phyloP scores from a whole-genome alignment of 2,329 filamentous ascomycete species.

The Colletotrichum camelliae region DNA sequence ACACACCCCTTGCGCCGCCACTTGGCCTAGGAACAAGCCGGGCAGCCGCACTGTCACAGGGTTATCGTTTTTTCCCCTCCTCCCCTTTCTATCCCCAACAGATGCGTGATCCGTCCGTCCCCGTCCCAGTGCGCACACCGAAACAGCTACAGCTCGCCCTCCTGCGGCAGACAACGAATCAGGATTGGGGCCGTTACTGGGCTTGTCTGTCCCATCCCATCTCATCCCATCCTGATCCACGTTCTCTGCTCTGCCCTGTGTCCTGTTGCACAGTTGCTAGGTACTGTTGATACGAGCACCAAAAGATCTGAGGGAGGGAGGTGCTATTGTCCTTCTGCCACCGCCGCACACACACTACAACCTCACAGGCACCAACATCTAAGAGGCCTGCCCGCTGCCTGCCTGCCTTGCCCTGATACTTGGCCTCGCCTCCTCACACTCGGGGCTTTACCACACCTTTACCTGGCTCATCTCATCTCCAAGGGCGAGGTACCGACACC shows the following conservation, averaged over 20 bases:
- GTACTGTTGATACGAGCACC: neutral
- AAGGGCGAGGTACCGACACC: neutral
- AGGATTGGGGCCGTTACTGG: slow-evolving; percentile 29
- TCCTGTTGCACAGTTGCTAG: neutral
- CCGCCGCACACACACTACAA: neutral
- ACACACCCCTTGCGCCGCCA: neutral
- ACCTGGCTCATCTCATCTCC: neutral
- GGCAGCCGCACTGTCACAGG: neutral
- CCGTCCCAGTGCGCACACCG: slow-evolving; percentile 29
- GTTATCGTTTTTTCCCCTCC: neutral
- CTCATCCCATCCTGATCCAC: neutral
- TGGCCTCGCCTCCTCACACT: neutral
- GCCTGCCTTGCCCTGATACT: neutral
- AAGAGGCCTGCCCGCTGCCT: neutral
- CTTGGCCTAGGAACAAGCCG: neutral
- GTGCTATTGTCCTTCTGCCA: neutral
- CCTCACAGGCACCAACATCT: neutral
- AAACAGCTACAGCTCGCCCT: slow-evolving; percentile 31
- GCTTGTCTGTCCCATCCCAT: slow-evolving; percentile 28
- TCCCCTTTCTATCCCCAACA: slow-evolving; percentile 33
- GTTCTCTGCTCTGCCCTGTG: neutral
- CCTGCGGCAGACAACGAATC: slow-evolving; percentile 39
- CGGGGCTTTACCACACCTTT: neutral
- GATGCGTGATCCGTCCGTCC: slow-evolving; percentile 35
- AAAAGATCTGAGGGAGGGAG: neutral